Evolutionary conservation across 2,329 filamentous ascomycete genomes (phyloP).

Genomic region (Penicillium sp.): DNA sequence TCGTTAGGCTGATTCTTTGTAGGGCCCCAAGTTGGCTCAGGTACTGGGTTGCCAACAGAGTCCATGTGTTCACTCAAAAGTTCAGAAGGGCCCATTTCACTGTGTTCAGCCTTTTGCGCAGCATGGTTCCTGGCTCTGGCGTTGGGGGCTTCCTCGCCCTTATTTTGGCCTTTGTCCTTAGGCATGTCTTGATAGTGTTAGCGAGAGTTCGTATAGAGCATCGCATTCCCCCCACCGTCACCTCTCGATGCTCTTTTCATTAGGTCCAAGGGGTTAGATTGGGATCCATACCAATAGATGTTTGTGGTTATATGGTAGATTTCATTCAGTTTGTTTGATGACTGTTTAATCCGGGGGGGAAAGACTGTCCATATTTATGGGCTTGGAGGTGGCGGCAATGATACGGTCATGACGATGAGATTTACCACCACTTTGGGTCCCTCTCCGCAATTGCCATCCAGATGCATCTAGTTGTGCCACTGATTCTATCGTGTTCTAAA

Average conservation of each 20-base stretch:
- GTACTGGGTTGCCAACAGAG: constrained; percentile 30
- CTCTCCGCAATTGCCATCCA: constrained; percentile 17
- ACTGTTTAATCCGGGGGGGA: not conserved
- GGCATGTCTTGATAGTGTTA: not conserved
- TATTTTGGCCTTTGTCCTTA: not conserved
- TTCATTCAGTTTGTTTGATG: not conserved
- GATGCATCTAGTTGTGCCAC: constrained; percentile 14
- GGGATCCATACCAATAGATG: not conserved
- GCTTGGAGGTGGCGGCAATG: constrained; percentile 27
- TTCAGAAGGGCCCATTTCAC: constrained; percentile 28
- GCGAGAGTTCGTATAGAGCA: not conserved
- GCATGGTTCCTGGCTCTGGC: not conserved
- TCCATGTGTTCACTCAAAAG: constrained; percentile 32
- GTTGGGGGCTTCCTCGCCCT: not conserved
- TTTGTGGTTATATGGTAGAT: constrained; percentile 4
- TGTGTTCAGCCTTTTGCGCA: constrained; percentile 4
- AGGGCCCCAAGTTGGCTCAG: constrained; percentile 24
- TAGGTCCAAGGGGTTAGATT: not conserved
- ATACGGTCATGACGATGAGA: constrained; percentile 32
- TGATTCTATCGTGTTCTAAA: constrained; percentile 11
- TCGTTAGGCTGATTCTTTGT: constrained; percentile 15
- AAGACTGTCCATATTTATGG: constrained; percentile 12
- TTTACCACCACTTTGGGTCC: constrained; percentile 15
- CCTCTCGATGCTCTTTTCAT: not conserved
- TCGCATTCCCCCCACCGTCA: not conserved